These are phyloP conservation scores for Retiboletus flavoniger DNA, from an alignment of 1,284 basidiomycete species.

Conservation along the genomic window DNA sequence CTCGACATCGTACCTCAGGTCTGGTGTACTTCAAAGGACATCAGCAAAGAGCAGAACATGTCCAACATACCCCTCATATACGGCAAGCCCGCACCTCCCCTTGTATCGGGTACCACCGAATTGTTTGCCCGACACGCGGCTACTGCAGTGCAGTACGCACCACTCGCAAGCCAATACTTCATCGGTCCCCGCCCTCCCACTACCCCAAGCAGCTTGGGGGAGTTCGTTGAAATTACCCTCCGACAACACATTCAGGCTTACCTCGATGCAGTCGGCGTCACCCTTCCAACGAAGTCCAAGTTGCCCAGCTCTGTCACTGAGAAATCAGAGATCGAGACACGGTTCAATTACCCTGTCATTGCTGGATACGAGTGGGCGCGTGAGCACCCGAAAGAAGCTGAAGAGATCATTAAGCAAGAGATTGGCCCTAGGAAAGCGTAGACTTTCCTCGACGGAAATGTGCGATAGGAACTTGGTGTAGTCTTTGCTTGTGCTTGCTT, in stretches of 20 bases:
- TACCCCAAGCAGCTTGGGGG: background rate
- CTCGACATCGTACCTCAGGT: conserved; percentile 13
- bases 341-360: conserved; percentile 6
- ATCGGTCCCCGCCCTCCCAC: background rate
- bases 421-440: background rate
- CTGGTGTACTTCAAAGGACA: conserved; percentile 2
- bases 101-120: background rate
- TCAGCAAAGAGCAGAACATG: conserved; percentile 10
- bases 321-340: background rate
- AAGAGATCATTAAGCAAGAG: background rate
- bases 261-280: background rate
- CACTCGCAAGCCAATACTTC: conserved; percentile 10
- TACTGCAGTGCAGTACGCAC: conserved; percentile 6
- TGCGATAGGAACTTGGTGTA: no score
- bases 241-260: conserved; percentile 6
- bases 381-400: conserved; percentile 4
- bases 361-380: conserved; percentile 7
- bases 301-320: background rate
- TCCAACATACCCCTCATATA: conserved; percentile 12
- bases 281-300: background rate
- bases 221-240: background rate
- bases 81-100: background rate
- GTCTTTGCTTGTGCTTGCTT: background rate
- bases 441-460: background rate
- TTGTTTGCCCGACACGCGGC: background rate